phyloP scores from a whole-genome alignment of 2,329 filamentous ascomycete genomes.

The Neurospora sp. region DNA sequence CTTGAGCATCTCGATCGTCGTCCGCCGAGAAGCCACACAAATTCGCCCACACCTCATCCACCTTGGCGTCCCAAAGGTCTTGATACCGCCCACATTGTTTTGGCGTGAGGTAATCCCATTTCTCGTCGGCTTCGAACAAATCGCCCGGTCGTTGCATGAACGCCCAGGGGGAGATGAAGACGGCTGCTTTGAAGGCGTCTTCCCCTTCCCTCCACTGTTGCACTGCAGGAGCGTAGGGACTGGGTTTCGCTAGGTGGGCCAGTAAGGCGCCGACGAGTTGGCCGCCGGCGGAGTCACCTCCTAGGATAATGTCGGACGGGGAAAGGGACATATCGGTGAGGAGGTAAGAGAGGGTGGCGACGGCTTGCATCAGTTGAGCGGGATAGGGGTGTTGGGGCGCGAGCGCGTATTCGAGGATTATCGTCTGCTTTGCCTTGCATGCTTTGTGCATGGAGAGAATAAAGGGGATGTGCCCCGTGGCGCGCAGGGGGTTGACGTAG shows the following conservation, averaged over 20 bases:
- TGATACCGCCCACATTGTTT: constrained; percentile 5
- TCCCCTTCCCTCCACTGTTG: background rate
- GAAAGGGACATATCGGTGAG: constrained; percentile 2
- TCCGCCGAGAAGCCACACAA: background rate
- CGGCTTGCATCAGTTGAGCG: constrained; percentile 12
- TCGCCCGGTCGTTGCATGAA: constrained; percentile 2
- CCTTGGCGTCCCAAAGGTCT: constrained; percentile 1
- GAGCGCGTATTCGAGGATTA: constrained; percentile 16
- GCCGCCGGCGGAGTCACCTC: constrained; percentile 17
- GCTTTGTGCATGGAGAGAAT: constrained; percentile 9
- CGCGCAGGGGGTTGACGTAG: constrained; percentile 14
- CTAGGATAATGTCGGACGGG: constrained; percentile 12
- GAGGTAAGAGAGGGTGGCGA: constrained; percentile 7
- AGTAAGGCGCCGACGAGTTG: constrained; percentile 15
- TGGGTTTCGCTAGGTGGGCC: constrained; percentile 9
- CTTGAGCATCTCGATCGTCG: background rate
- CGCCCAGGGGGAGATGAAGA: constrained; percentile 15
- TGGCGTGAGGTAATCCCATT: constrained; percentile 10
- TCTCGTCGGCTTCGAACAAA: constrained; percentile 8
- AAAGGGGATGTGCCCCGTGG: constrained; percentile 12
- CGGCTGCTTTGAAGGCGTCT: constrained; percentile 8
- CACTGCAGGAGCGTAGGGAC: constrained; percentile 9
- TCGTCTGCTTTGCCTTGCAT: constrained; percentile 5
- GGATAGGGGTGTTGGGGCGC: constrained; percentile 17
- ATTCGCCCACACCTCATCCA: constrained; percentile 12